Base-by-base conservation (phyloP, 352 stramenopile genomes). In the Phytophthora sp. region DNA sequence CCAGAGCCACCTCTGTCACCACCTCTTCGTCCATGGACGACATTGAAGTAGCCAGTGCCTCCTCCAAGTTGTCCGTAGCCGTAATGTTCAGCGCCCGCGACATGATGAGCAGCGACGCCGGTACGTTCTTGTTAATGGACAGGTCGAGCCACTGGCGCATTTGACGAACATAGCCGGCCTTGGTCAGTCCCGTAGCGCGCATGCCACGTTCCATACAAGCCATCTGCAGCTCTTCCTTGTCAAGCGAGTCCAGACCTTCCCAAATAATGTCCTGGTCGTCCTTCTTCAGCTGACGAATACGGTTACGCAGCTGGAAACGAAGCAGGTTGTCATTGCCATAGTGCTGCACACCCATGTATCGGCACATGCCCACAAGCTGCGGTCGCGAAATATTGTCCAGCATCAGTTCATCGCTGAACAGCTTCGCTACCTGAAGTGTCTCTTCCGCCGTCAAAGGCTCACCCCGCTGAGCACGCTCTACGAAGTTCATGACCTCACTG, bases 241-340 rank as follows among this genome's bases (percentile, higher is more conserved):
- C 98, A 2, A 99, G 85, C 29, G 89, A 98, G 58, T 98, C 92
- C 39, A 99, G 87, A 11, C 98, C 98, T 86, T 99, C 98, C 94
- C 95, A 99, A 57, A 99, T 90, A 75, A 99, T 99, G 51, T 98
- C 89, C 73, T 99, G 95, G 75, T 99, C 98, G 77, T 99, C 98
- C 73, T 99, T 98, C 73, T 98, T 98, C 12, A 99, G 74, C 57
- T 91, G 83, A 47, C 93, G 79, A 62, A 99, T 96, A 47, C 91
- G 90, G 66, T 95, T 96, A 29, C 97, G 89, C 52, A 94, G 61
- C 76, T 98, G 96, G 66, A 99, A 99, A 60, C 97, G 89, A 61
- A 99, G 76, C 51, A 99, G 92, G 57, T 94, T 94, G 79, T 99
- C 97, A 53, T 96, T 95, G 30, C 97, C 97, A 78, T 98, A 99